Conservation (phyloP, 345 rosid genomes). For the Eutrema yunnanense region DNA sequence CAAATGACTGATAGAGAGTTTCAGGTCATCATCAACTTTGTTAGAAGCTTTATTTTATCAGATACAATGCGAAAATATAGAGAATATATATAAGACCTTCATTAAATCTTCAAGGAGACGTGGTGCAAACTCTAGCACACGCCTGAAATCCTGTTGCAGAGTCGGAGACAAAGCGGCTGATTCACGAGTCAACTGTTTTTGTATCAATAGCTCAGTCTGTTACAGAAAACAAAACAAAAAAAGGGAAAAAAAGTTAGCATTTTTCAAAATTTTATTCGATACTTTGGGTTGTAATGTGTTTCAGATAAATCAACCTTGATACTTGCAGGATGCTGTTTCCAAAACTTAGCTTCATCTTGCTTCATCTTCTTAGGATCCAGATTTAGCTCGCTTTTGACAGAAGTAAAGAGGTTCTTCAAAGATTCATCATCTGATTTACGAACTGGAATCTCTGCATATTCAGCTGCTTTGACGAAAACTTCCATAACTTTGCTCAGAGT, state of each 20-base stretch:
- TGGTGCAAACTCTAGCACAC: constrained; percentile 82
- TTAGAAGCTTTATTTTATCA: neutral
- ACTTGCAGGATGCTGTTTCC: constrained; percentile 87
- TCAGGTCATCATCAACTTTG: neutral
- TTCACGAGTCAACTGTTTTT: constrained; percentile 83
- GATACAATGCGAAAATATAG: neutral
- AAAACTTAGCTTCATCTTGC: constrained; percentile 97
- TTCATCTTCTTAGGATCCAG: constrained; percentile 88
- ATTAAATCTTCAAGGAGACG: constrained; percentile 92
- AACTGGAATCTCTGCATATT: constrained; percentile 86
- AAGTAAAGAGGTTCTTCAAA: constrained; percentile 71
- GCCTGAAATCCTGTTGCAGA: constrained; percentile 67
- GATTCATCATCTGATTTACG: constrained; percentile 87
- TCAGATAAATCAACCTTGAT: constrained; percentile 52
- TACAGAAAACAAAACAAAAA: neutral
- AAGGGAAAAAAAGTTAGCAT: neutral
- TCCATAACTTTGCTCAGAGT: constrained; percentile 94
- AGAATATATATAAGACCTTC: constrained; percentile 46
- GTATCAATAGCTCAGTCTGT: constrained; percentile 89
- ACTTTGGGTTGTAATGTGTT: neutral
- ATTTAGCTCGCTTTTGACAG: constrained; percentile 80
- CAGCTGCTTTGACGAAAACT: constrained; percentile 87
- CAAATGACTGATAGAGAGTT: neutral
- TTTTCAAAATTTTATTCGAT: neutral
- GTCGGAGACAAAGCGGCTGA: constrained; percentile 55